Evolutionary conservation across 306 rosid species (phyloP).

Genomic region (Coriaria nepalensis): DNA sequence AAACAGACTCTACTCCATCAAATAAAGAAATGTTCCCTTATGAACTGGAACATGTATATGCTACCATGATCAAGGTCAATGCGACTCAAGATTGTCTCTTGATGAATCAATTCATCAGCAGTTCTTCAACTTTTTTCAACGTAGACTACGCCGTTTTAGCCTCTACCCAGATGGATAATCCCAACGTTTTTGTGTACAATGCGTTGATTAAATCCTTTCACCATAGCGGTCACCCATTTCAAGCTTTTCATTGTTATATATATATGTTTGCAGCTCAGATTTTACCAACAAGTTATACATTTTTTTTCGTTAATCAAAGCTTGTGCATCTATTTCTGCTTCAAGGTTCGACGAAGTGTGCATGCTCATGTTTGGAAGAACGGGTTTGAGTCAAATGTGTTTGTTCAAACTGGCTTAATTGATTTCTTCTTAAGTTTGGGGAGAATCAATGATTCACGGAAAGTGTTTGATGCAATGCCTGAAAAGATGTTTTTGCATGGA

Average conservation of each 20-base stretch:
- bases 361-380: slow-evolving; percentile 49
- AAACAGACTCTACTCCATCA: slow-evolving; percentile 21
- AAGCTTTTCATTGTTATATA: slow-evolving; percentile 31
- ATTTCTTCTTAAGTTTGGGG: slow-evolving; percentile 39
- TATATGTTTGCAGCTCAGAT: slow-evolving; percentile 28
- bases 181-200: slow-evolving; percentile 52
- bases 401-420: slow-evolving; percentile 62
- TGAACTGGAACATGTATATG: slow-evolving; percentile 34
- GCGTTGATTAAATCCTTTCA: slow-evolving; percentile 50
- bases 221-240: slow-evolving; percentile 22
- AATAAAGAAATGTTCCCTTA: slow-evolving; percentile 24
- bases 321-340: slow-evolving; percentile 24
- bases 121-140: slow-evolving; percentile 8
- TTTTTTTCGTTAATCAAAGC: slow-evolving; percentile 52
- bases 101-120: slow-evolving; percentile 22
- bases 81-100: slow-evolving; percentile 31
- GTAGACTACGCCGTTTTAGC: slow-evolving; percentile 26
- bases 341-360: slow-evolving; percentile 31
- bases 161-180: slow-evolving; percentile 34
- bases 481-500: slow-evolving; percentile 68
- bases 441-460: slow-evolving; percentile 17
- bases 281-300: slow-evolving; percentile 55
- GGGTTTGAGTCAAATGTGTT: slow-evolving; percentile 46
- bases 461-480: slow-evolving; percentile 59
- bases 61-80: slow-evolving; percentile 44